phyloP scores from a whole-genome alignment of 257 asterid genomes.

The Jacaranda mimosifolia region DNA sequence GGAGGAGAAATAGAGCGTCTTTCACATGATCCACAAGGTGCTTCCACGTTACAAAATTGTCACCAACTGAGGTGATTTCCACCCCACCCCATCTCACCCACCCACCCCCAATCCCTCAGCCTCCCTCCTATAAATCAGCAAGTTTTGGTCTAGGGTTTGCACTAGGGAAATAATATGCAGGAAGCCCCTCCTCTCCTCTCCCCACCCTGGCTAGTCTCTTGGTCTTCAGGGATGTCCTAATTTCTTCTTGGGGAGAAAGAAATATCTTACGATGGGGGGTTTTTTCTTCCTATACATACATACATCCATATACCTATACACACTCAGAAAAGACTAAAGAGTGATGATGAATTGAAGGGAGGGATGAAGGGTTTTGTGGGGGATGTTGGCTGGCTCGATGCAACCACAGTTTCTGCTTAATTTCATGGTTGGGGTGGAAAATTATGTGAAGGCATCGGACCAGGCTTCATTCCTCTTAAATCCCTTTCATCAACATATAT shows the following conservation, averaged over 20 bases:
- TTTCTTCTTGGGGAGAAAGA: no score
- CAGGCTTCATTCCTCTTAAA: slow-evolving; percentile 55
- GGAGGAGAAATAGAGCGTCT: neutral
- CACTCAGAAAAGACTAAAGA: neutral
- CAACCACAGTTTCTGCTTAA: slow-evolving; percentile 46
- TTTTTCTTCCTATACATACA: neutral
- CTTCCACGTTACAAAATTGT: slow-evolving; percentile 33
- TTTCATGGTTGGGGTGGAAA: neutral
- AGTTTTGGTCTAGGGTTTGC: slow-evolving; percentile 45
- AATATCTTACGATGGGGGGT: neutral
- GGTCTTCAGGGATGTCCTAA: neutral
- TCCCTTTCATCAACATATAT: neutral
- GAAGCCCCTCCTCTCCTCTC: neutral
- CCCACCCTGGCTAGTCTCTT: neutral
- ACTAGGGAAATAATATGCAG: neutral
- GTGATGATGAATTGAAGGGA: no score
- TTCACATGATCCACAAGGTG: slow-evolving; percentile 24
- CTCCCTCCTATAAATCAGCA: slow-evolving; percentile 53
- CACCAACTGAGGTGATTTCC: slow-evolving; percentile 23
- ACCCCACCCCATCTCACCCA: neutral
- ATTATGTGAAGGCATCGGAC: slow-evolving; percentile 59
- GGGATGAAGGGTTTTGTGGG: slow-evolving; percentile 59
- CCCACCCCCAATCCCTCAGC: neutral
- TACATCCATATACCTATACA: neutral
- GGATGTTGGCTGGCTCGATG: slow-evolving; percentile 88